Percentiles rank a stretch among this genome's conserved stretches.
Evolutionary conservation across 2,329 filamentous ascomycete species (phyloP).

Genomic region (Sclerotinia glacialis): DNA sequence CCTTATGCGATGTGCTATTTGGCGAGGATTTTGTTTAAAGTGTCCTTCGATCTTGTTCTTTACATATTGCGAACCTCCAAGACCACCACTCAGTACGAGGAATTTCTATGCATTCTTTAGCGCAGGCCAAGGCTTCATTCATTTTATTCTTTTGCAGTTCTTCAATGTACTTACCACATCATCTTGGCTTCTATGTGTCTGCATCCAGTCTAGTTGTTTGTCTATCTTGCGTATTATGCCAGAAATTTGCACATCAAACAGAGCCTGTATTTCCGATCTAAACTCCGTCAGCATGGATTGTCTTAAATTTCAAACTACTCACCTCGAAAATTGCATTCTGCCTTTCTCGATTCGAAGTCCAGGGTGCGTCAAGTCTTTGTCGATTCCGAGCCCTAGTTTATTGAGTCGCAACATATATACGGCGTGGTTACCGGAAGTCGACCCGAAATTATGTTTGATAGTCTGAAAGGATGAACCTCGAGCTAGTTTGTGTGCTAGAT

Average conservation of each 20-base stretch:
- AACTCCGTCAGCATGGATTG: background rate
- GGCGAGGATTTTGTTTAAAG: conserved; percentile 40
- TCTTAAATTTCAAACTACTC: background rate
- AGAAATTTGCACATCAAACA: conserved; percentile 14
- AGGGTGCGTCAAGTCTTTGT: background rate
- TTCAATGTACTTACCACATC: conserved; percentile 17
- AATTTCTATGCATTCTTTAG: conserved; percentile 38
- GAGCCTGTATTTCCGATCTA: conserved; percentile 2
- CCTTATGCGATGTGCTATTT: conserved; percentile 41
- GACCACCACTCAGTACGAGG: conserved; percentile 47
- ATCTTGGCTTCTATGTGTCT: conserved; percentile 3
- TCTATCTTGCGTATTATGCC: conserved; percentile 37
- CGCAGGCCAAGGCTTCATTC: background rate
- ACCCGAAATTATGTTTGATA: conserved; percentile 45
- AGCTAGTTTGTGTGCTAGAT: conserved; percentile 42
- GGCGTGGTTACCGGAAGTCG: conserved; percentile 44
- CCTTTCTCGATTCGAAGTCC: conserved; percentile 2
- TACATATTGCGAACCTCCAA: conserved; percentile 49
- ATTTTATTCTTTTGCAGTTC: background rate
- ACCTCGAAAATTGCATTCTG: conserved; percentile 13
- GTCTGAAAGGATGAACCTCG: conserved; percentile 44
- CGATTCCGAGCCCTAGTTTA: conserved; percentile 12
- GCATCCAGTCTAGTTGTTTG: conserved; percentile 40
- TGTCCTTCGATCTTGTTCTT: conserved; percentile 45
- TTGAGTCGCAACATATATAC: conserved; percentile 44